Evolutionary conservation across 768 basidiomycete genomes (phyloP), one percentile per base, ranked within the genome.

Genomic region (Amanita phalloides): DNA sequence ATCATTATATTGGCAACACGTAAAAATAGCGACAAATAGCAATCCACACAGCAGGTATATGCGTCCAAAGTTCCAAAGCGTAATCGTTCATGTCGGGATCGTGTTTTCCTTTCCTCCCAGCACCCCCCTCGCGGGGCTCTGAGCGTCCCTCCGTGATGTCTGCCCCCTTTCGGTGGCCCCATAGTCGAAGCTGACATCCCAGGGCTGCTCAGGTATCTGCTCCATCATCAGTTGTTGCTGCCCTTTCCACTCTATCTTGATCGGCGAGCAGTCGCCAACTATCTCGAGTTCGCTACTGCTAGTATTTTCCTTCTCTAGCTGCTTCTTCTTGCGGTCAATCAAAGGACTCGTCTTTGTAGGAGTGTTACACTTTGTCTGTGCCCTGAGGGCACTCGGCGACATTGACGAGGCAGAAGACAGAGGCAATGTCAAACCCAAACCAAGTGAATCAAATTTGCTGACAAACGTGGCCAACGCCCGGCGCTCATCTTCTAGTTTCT

Each of bases 401-500:
- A 23, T 51, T 14, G 50, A 33, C 35, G 50, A 1, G 76, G 78
- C 78, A 17, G 74, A 64, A 3, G 69, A 60, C 14, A 64, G 53
- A 20, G 64, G 56, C 4, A 59, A 55, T 11, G 68, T 66, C 7
- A 66, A 63, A 0, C 72, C 72, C 30, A 85, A 61, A 0, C 84
- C 84, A 25, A 87, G 65, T 9, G 86, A 74, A 65, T 92, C 90
- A 59, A 91, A 89, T 63, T 86, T 88, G 63, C 72, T 74, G 42
- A 92, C 90, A 58, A 92, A 92, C 5, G 86, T 76, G 3, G 85
- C 78, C 37, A 92, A 71, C 7, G 86, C 89, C 21, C 80, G 72
- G 35, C 88, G 77, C 66, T 91, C 88, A 41, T 83, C 83, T 62
- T 91, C 88, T 47, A 90, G 65, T 57, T 81, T 82, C 32, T 68